phyloP scores from a whole-genome alignment of 1,139 yeast genomes.

The Blastobotrys petasosporus region DNA sequence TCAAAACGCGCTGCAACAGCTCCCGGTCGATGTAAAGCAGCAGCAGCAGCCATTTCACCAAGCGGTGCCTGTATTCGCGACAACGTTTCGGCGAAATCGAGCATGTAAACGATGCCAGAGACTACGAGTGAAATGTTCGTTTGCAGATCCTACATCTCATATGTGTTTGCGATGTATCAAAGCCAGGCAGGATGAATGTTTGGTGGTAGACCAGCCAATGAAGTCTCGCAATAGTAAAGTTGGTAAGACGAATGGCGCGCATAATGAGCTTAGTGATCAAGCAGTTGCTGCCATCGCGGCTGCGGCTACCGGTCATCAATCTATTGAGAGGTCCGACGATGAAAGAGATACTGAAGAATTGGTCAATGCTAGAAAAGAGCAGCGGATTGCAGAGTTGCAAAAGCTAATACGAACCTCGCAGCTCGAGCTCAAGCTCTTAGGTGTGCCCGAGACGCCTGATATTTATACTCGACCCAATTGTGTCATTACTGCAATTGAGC shows the following conservation, averaged over 20 bases:
- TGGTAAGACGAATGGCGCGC: too few relatives aligned
- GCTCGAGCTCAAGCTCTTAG: slow-evolving; percentile 26
- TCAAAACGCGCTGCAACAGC: too few relatives aligned
- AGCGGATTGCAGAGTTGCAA: slow-evolving; percentile 8
- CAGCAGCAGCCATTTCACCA: too few relatives aligned
- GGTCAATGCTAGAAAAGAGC: neutral
- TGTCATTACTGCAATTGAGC: slow-evolving; percentile 38
- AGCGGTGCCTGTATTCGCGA: slow-evolving; percentile 9
- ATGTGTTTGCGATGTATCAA: slow-evolving; percentile 46
- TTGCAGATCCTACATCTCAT: slow-evolving; percentile 42
- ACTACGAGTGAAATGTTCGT: slow-evolving; percentile 50
- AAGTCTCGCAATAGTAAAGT: neutral
- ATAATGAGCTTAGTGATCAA: neutral
- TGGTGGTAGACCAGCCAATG: slow-evolving; percentile 25
- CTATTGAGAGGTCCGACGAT: too few relatives aligned
- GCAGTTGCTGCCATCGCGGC: neutral
- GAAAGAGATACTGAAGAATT: neutral
- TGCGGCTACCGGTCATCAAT: too few relatives aligned
- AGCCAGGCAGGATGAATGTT: slow-evolving; percentile 41
- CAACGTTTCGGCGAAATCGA: slow-evolving; percentile 41
- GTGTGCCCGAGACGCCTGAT: slow-evolving; percentile 22
- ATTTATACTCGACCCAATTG: slow-evolving; percentile 41
- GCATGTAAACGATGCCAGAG: slow-evolving; percentile 58
- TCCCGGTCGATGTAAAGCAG: too few relatives aligned
- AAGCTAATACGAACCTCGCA: slow-evolving; percentile 8